Evolutionary conservation across 139 green algal species (phyloP).

Genomic region (Chlorella sp.): DNA sequence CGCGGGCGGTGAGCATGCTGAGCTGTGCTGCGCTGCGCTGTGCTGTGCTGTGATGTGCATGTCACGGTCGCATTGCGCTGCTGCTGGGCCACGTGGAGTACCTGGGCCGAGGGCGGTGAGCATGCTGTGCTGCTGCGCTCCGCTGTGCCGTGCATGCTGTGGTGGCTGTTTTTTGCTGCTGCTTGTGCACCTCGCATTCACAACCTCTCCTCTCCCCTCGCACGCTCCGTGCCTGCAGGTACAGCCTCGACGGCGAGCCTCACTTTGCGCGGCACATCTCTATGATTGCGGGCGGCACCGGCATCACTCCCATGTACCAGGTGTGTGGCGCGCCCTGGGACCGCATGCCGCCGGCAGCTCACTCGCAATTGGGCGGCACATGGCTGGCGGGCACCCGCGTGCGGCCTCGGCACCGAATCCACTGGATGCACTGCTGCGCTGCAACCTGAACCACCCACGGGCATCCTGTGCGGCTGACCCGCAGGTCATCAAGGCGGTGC

Average conservation of each 20-base stretch:
- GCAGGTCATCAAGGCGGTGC: conserved; percentile 81
- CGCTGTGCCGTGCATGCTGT: neutral
- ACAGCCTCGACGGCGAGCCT: conserved; percentile 49
- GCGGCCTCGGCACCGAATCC: too few species aligned
- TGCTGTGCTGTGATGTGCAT: too few species aligned
- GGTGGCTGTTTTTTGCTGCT: neutral
- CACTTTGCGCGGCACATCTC: conserved; percentile 61
- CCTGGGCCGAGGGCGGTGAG: conserved; percentile 56
- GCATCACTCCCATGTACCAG: conserved; percentile 80
- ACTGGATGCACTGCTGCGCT: neutral
- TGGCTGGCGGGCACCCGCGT: too few species aligned
- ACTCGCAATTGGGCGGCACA: too few species aligned
- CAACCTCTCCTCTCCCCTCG: neutral
- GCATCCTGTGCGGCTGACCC: too few species aligned
- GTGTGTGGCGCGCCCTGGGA: conserved; percentile 37
- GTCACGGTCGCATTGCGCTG: too few species aligned
- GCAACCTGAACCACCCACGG: neutral
- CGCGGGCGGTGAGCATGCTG: conserved; percentile 32
- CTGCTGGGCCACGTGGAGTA: conserved; percentile 94
- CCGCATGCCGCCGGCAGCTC: conserved; percentile 55
- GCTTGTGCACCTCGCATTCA: neutral
- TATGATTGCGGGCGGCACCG: conserved; percentile 96
- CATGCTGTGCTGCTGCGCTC: neutral
- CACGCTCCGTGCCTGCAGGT: conserved; percentile 31
- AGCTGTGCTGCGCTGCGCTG: neutral